Base-by-base conservation (phyloP, 495 filamentous ascomycete genomes). In the Aspergillus incahuasiensis region DNA sequence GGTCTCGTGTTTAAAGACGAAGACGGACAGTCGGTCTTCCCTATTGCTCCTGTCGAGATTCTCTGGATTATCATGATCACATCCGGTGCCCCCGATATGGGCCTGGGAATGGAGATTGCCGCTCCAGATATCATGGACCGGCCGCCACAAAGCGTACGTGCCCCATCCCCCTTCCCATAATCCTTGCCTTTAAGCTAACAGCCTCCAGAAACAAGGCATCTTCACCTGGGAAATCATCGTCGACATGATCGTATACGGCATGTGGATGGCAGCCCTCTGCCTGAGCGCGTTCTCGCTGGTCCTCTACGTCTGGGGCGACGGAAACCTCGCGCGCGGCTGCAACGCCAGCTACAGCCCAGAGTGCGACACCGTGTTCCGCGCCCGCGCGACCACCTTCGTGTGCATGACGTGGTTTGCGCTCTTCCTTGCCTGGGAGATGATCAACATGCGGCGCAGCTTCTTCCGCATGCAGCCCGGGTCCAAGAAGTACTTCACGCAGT, bases 51-150 rank as follows among this genome's bases (percentile, higher is more conserved):
- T 0, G 84, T 90, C 13, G 83, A 90, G 61, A 87, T 89, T 56
- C 73, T 90, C 8, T 89, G 87, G 86, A 82, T 89, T 52, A 89
- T 88, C 68, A 89, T 90, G 83, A 76, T 87, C 44, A 89, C 86
- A 1, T 87, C 85, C 24, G 82, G 82, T 48, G 74, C 88, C 35
- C 87, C 86, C 13, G 87, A 88, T 58, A 88, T 90, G 80, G 87
- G 87, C 20, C 72, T 90, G 13, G 87, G 87, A 24, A 84, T 89
- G 73, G 87, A 90, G 67, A 66, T 74, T 19, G 84, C 86, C 1
- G 80, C 81, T 1, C 74, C 84, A 2, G 84, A 88, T 66, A 82
- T 89, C 55, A 82, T 90, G 81, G 61, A 68, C 30, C 80, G 86
- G 1, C 83, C 84, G 7, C 87, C 87, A 2, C 84, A 86, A 59